A percentile compares a stretch with the other conserved stretches of the same genome.
These are phyloP conservation scores for Primulina huaijiensis DNA, from an alignment of 257 asterid species.

Conservation along the genomic window DNA sequence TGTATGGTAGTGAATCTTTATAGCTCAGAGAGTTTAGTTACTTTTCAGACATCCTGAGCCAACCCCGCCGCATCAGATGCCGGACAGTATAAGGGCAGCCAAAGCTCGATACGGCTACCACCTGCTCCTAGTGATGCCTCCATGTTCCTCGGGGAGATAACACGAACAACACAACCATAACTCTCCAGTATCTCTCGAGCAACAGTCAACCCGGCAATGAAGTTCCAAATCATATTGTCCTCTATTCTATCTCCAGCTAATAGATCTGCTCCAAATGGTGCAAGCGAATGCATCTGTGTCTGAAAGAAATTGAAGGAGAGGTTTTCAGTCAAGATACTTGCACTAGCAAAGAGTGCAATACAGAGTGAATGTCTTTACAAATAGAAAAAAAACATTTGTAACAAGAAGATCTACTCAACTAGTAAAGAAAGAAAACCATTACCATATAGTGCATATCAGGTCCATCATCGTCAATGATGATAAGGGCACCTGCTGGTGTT, in stretches of 20 bases:
- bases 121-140: constrained; percentile 56
- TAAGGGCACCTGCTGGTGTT: constrained; percentile 86
- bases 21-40: neutral
- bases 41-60: constrained; percentile 30
- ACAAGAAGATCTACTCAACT: constrained; percentile 8
- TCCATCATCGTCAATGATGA: constrained; percentile 89
- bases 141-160: constrained; percentile 66
- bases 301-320: constrained; percentile 31
- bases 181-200: constrained; percentile 92
- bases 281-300: constrained; percentile 90
- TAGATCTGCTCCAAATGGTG: constrained; percentile 81
- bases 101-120: constrained; percentile 84
- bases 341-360: neutral
- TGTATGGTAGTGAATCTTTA: constrained; percentile 7
- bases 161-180: constrained; percentile 81
- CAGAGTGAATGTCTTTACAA: neutral
- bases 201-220: constrained; percentile 83
- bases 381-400: neutral
- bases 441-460: constrained; percentile 99
- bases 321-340: constrained; percentile 6
- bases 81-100: constrained; percentile 66
- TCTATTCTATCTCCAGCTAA: constrained; percentile 56
- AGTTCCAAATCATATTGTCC: constrained; percentile 93
- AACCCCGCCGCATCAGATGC: constrained; percentile 30
- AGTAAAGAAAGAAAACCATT: constrained; percentile 26